A percentile compares a stretch with the other conserved stretches of the same genome.
phyloP scores from a whole-genome alignment of 2,329 filamentous ascomycete species.

The Gyromitra esculenta region DNA sequence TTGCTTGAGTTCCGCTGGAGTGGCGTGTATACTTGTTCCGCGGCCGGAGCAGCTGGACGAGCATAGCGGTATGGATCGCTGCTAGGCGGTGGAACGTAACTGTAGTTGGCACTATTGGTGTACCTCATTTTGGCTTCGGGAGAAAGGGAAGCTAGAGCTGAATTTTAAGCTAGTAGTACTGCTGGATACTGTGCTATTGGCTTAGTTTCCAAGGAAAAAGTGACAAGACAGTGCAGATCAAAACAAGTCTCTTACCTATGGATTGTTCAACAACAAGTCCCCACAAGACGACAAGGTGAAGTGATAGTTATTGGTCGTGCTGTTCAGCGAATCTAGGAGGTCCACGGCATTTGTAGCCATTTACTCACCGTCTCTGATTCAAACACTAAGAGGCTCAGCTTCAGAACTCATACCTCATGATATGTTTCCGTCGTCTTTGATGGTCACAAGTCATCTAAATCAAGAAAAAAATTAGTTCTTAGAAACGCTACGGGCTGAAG shows the following conservation, averaged over 20 bases:
- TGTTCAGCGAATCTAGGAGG: conserved; percentile 22
- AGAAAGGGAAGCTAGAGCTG: conserved; percentile 7
- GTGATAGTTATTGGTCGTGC: conserved; percentile 34
- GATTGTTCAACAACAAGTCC: conserved; percentile 23
- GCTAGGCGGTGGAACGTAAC: conserved; percentile 43
- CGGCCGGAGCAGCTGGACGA: conserved; percentile 11
- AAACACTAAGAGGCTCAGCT: conserved; percentile 31
- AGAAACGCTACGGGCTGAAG: conserved; percentile 8
- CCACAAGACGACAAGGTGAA: conserved; percentile 33
- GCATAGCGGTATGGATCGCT: conserved; percentile 46
- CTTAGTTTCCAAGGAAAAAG: conserved; percentile 7
- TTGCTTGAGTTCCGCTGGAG: conserved; percentile 40
- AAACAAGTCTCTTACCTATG: conserved; percentile 23
- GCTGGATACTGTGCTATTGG: conserved; percentile 28
- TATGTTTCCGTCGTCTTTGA: conserved; percentile 18
- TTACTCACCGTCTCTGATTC: conserved; percentile 25
- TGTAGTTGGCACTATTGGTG: conserved; percentile 45
- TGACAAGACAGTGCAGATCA: not conserved
- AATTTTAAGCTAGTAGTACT: conserved; percentile 13
- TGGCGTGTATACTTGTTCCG: conserved; percentile 33
- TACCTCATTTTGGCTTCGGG: conserved; percentile 38
- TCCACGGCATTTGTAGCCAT: conserved; percentile 39
- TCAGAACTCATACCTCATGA: conserved; percentile 47
- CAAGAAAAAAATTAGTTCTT: conserved; percentile 17
- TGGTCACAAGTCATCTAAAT: conserved; percentile 41